These are phyloP conservation scores for Lactarius hengduanensis DNA, from an alignment of 768 basidiomycete species.

Conservation along the genomic window DNA sequence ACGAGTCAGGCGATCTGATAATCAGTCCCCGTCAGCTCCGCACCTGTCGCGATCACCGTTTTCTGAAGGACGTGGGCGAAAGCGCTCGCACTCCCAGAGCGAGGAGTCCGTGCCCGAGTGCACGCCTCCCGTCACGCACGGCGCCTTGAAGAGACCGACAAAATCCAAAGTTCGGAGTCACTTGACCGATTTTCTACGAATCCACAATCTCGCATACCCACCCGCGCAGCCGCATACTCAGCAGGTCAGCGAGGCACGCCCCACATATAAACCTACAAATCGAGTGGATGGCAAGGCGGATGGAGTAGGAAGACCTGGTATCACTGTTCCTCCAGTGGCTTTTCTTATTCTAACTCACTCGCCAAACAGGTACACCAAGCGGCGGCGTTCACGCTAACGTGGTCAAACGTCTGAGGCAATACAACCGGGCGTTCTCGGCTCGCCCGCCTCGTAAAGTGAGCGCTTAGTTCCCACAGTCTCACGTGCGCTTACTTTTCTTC, in stretches of 20 bases:
- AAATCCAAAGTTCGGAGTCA: too few species aligned
- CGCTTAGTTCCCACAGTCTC: background rate
- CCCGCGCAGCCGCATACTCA: too few species aligned
- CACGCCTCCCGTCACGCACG: background rate
- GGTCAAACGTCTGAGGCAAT: background rate
- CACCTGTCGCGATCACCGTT: background rate
- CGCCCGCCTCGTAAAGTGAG: background rate
- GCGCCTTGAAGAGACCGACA: background rate
- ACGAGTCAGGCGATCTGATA: background rate
- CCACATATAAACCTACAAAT: too few species aligned
- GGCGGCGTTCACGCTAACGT: too few species aligned
- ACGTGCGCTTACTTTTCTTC: background rate
- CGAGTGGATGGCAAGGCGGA: too few species aligned
- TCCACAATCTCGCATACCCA: too few species aligned
- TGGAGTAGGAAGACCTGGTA: too few species aligned
- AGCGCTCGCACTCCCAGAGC: background rate
- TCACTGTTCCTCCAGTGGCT: too few species aligned
- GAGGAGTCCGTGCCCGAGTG: background rate
- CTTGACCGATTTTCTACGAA: too few species aligned
- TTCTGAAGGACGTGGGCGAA: background rate
- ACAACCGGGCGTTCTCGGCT: background rate
- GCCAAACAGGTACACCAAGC: background rate
- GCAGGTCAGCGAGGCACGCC: background rate
- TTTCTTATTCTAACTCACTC: too few species aligned
- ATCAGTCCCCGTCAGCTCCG: too few species aligned